Base-by-base conservation (phyloP, 1,284 basidiomycete species). In the Irpex rosettiformis region DNA sequence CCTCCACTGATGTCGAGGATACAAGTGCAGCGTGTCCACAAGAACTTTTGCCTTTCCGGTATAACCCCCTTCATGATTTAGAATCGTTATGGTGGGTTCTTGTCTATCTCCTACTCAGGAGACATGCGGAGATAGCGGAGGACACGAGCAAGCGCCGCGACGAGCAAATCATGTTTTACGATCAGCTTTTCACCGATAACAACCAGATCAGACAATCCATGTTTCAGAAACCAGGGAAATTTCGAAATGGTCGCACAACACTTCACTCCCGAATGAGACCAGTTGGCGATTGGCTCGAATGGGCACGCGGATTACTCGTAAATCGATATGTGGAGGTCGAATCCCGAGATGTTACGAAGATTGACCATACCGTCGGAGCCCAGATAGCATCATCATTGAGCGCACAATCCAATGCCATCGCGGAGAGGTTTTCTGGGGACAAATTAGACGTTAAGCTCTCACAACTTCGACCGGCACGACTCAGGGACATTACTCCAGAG, bases 11-110 rank as follows among this genome's bases (percentile, higher is more conserved):
- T 13, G n/a, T 18, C 11, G 18, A 8, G 11, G 8, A 54, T 11
- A n/a, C 22, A 11, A 40, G 27, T n/a, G 7, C 13, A 13, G 27
- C 18, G 13, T 11, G 7, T n/a, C 52, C 7, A 13, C 8, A n/a
- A n/a, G n/a, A 30, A 21, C 11, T 10, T 18, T 25, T 25, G 28
- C 25, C 49, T 24, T 54, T 30, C 18, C 33, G 28, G 18, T 37
- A 54, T 11, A 54, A 54, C 29, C 29, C 52, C 37, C 52, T 54
- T 7, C 52, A 54, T 25, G 52, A 54, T 25, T 13, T 54, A 16
- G 52, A 54, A 29, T 54, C 52, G 22, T 13, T 54, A 7, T 30
- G 33, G 52, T 54, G 52, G 52, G 18, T 54, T 54, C 16, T 40
- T 54, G 52, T 54, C 29, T 28, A n/a, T 7, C 48, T 51, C 11